Base-by-base conservation (phyloP, 305 asterid species). In the Fraxinus baroniana region DNA sequence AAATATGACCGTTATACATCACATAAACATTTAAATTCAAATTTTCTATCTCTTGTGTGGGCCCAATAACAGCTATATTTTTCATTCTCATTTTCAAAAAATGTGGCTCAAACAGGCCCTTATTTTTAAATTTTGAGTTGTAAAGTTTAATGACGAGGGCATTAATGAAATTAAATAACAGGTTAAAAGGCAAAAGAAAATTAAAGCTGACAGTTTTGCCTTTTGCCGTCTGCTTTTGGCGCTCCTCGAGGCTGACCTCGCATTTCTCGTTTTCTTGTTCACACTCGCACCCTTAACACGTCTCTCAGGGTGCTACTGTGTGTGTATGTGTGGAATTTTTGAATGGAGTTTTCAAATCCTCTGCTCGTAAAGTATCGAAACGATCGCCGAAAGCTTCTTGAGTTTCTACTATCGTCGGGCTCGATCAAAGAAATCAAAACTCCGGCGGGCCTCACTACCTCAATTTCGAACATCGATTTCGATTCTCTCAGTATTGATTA, bases 301-400 rank as follows among this genome's bases (percentile, higher is more conserved):
- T 76, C 15, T 78, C 28, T 64, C 75, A 76, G 62, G 6, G 15
- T 84, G 28, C 55, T 37, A 6, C 49, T 64, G 49, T 64, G 22
- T 57, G 84, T 28, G 68, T 18, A 12, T 20, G 68, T 26, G 17
- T 9, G 35, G 73, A 20, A 18, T 80, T 44, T 26, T 35, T 52
- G 18, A 57, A 90, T 92, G 97, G 97, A 91, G 85, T 83, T 52
- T 68, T 79, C 91, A 57, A 85, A 80, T 83, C 86, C 91, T 41
- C 86, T 90, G 89, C 77, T 94, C 76, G 90, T 87, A 71, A 89
- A 86, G 37, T 95, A 93, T 87, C 96, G 98, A 75, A 77, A 85
- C 85, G 99, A 96, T 93, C 97, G 99, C 78, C 95, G 98, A 90
- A 96, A 94, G 88, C 98, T 96, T 78, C 89, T 96, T 74, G 94